phyloP scores from a whole-genome alignment of 345 rosid genomes.

The Mallotus nudiflorus region DNA sequence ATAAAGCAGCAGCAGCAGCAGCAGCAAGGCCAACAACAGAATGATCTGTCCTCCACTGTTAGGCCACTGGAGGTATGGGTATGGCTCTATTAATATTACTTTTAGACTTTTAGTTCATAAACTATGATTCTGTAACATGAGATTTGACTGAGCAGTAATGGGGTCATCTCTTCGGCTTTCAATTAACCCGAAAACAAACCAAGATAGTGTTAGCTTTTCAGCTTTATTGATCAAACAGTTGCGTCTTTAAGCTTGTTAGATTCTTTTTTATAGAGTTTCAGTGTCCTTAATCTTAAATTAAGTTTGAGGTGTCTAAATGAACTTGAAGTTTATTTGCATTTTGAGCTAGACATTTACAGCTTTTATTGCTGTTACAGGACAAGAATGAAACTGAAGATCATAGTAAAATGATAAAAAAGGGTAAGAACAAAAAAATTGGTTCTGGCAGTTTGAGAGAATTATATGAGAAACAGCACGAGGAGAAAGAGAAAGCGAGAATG shows the following conservation, averaged over 20 bases:
- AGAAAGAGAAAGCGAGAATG: slow-evolving; percentile 59
- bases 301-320: neutral
- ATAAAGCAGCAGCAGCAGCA: slow-evolving; percentile 54
- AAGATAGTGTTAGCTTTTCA: neutral
- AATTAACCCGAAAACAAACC: no score
- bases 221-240: neutral
- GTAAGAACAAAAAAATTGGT: slow-evolving; percentile 32
- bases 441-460: slow-evolving; percentile 43
- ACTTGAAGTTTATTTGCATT: neutral
- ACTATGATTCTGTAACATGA: no score
- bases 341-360: neutral
- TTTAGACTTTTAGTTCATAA: no score
- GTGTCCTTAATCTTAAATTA: no score
- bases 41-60: slow-evolving; percentile 16
- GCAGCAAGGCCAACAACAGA: slow-evolving; percentile 37
- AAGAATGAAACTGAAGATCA: slow-evolving; percentile 30
- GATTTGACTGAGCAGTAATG: no score
- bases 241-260: neutral
- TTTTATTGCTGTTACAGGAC: slow-evolving; percentile 26
- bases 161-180: no score
- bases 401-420: slow-evolving; percentile 26
- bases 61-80: slow-evolving; percentile 35
- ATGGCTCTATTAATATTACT: no score
- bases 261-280: neutral
- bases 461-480: slow-evolving; percentile 67